Base-by-base conservation (phyloP, 768 basidiomycete genomes). In the Rhizopogon sp. region DNA sequence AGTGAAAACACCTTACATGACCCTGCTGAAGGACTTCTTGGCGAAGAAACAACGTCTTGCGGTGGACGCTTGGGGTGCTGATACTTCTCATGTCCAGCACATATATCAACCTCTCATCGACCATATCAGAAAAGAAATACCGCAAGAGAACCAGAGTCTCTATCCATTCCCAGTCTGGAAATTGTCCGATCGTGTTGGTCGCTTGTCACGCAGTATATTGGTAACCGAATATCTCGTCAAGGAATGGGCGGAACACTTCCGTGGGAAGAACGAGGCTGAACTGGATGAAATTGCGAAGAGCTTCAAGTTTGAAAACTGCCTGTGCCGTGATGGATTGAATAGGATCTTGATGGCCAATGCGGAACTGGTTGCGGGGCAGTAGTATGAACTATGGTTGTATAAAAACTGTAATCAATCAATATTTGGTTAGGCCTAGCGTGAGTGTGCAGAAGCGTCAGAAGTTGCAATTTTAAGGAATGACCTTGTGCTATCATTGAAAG, bases 31-130 rank as follows among this genome's bases (percentile, higher is more conserved):
- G 45, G 74, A 79, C 33, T 90, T 90, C 74, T 77, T 90, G 50
- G 79, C 77, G 51, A 90, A 86, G 74, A 92, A 93, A 69, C 84
- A 90, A 69, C 79, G 81, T 7, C 79, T 91, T 25, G 87, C 88
- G 3, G 74, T 83, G 43, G 90, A 92, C 64, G 80, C 84, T 2
- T 90, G 89, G 90, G 89, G 89, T 14, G 79, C 86, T 2, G 86
- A 90, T 65, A 80, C 81, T 58, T 66, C 71, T 10, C 66, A 70
- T 37, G 81, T 92, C 44, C 71, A 72, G 33, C 65, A 79, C 56
- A 67, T 85, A 53, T 91, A 88, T 71, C 66, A 84, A 58, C 87
- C 88, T 11, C 71, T 91, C 57, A 65, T 82, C 56, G 71, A 87
- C 42, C 87, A 82, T 58, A 73, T 90, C 70, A 63, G 78, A 54